These are phyloP conservation scores for Ascocoryne sarcoides DNA, from an alignment of 2,329 filamentous ascomycete species.

Conservation along the genomic window DNA sequence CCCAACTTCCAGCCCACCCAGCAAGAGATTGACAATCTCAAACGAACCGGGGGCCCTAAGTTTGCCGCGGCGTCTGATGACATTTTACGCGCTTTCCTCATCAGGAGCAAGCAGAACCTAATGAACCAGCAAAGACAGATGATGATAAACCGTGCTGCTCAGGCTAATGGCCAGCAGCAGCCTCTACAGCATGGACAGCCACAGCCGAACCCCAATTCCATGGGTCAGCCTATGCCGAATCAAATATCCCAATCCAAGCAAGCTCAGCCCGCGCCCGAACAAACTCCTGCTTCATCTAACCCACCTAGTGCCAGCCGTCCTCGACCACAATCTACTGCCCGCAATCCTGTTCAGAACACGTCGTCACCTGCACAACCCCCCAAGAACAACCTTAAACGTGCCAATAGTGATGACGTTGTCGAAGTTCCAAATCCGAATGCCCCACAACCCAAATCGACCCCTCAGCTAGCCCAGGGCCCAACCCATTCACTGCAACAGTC, in stretches of 20 bases:
- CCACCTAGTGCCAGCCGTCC: constrained; percentile 10
- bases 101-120: constrained; percentile 16
- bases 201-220: constrained; percentile 8
- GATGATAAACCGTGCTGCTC: constrained; percentile 2
- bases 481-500: constrained; percentile 25
- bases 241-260: constrained; percentile 12
- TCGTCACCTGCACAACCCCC: constrained; percentile 25
- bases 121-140: constrained; percentile 18
- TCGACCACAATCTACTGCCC: constrained; percentile 14
- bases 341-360: constrained; percentile 16
- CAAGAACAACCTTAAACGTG: constrained; percentile 34
- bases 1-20: too few species aligned
- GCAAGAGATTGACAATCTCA: constrained; percentile 22
- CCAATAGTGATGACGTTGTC: constrained; percentile 36
- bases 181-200: constrained; percentile 9
- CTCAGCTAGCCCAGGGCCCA: constrained; percentile 27
- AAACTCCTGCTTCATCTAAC: constrained; percentile 2
- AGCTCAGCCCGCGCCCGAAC: constrained; percentile 4
- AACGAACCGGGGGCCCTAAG: constrained; percentile 24
- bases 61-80: constrained; percentile 24
- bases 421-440: constrained; percentile 33
- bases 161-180: constrained; percentile 3
- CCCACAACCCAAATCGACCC: constrained; percentile 16
- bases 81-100: constrained; percentile 22
- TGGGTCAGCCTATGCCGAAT: constrained; percentile 5